Conservation (phyloP, 2,329 filamentous ascomycete species). For the Lecanicillium sp. region DNA sequence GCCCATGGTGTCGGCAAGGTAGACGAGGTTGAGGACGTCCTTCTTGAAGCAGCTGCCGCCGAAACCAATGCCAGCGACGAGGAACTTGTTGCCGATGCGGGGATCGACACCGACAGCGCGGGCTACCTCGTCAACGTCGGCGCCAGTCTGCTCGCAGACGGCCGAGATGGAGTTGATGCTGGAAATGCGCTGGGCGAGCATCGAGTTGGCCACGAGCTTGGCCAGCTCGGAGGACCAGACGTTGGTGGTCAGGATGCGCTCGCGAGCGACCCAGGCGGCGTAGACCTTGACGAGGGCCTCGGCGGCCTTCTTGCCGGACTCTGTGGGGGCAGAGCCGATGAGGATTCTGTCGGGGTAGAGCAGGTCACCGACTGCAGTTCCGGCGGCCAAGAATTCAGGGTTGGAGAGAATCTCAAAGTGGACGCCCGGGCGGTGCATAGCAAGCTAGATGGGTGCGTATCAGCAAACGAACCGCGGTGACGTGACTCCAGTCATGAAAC, state of each 20-base stretch:
- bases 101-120: slow-evolving; percentile 60
- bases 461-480: slow-evolving; percentile 7
- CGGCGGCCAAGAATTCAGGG: slow-evolving; percentile 74
- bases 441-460: slow-evolving; percentile 31
- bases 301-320: slow-evolving; percentile 54
- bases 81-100: slow-evolving; percentile 64
- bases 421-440: slow-evolving; percentile 51
- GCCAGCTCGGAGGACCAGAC: slow-evolving; percentile 71
- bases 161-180: slow-evolving; percentile 78
- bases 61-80: slow-evolving; percentile 70
- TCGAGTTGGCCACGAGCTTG: slow-evolving; percentile 72
- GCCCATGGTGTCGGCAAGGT: slow-evolving; percentile 63
- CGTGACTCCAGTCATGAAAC: background rate
- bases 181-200: slow-evolving; percentile 73
- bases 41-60: slow-evolving; percentile 79
- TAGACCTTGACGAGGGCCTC: slow-evolving; percentile 59
- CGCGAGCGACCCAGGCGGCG: slow-evolving; percentile 59
- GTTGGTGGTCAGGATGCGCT: slow-evolving; percentile 64
- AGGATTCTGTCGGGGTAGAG: slow-evolving; percentile 65
- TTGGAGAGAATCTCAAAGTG: slow-evolving; percentile 73
- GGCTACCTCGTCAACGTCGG: slow-evolving; percentile 67
- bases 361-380: slow-evolving; percentile 66
- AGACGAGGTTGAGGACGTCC: slow-evolving; percentile 66
- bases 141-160: slow-evolving; percentile 69
- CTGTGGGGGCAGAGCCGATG: slow-evolving; percentile 60